A percentile compares a stretch with the other conserved stretches of the same genome.
phyloP scores from a whole-genome alignment of 495 filamentous ascomycete species.

The Talaromyces stipitatus region DNA sequence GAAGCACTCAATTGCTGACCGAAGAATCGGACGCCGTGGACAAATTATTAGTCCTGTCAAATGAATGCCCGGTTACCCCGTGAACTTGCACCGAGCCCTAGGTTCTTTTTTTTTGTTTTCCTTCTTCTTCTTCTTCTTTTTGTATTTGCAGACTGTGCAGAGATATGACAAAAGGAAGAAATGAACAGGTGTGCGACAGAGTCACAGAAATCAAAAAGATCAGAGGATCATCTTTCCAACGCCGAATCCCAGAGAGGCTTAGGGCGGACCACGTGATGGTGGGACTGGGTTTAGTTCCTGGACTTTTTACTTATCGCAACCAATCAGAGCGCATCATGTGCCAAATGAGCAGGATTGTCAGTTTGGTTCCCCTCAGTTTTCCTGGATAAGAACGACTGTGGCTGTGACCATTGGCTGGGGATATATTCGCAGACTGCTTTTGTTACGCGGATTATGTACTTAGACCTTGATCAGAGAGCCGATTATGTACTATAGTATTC shows the following conservation, averaged over 20 bases:
- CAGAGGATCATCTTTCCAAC: not conserved
- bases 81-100: not conserved
- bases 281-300: not conserved
- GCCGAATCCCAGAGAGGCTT: not conserved
- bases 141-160: not conserved
- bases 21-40: not conserved
- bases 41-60: not conserved
- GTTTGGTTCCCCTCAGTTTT: not conserved
- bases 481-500: not conserved
- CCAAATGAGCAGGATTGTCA: not conserved
- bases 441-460: not conserved
- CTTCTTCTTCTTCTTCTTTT: not conserved
- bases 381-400: not conserved
- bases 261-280: constrained; percentile 1
- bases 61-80: not conserved
- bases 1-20: not conserved
- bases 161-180: not conserved
- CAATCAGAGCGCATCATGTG: not conserved
- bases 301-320: not conserved
- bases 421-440: not conserved
- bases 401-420: not conserved
- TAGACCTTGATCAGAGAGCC: not conserved
- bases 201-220: not conserved
- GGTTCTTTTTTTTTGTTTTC: too few relatives aligned
- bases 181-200: not conserved